Conservation (phyloP, 106 monocot genomes). For the Xerophyta viscosa region DNA sequence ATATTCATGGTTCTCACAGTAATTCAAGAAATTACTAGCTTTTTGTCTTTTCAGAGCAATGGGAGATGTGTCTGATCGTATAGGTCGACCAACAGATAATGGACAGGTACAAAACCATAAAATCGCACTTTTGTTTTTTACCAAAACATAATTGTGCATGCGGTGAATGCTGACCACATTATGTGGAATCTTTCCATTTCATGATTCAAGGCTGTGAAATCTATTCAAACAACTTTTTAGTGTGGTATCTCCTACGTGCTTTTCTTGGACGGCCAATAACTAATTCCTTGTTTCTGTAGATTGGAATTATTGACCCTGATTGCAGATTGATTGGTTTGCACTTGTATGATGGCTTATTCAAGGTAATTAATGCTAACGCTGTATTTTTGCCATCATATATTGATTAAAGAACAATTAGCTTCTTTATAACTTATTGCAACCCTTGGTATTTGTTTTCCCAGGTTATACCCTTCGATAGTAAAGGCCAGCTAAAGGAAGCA, state of each 20-base stretch:
- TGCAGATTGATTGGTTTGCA: conserved; percentile 76
- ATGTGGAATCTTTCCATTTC: too few species aligned
- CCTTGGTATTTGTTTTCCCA: conserved; percentile 14
- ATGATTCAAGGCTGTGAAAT: too few species aligned
- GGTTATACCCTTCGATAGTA: conserved; percentile 99
- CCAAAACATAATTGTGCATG: too few species aligned
- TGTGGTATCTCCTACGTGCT: background rate
- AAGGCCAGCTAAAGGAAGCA: conserved; percentile 97
- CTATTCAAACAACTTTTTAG: too few species aligned
- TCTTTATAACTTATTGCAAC: background rate
- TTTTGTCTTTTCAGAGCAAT: conserved; percentile 67
- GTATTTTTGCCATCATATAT: too few species aligned
- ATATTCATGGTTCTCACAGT: background rate
- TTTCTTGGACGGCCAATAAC: background rate
- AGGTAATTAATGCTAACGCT: conserved; percentile 30
- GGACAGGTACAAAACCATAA: conserved; percentile 77
- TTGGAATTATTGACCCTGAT: conserved; percentile 79
- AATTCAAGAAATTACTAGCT: background rate
- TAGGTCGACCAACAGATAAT: conserved; percentile 97
- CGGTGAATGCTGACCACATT: too few species aligned
- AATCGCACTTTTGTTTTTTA: too few species aligned
- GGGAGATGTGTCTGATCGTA: conserved; percentile 99
- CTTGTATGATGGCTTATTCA: conserved; percentile 76
- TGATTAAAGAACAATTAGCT: too few species aligned
- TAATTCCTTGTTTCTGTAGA: conserved; percentile 22